Conservation (phyloP, 208 protist species). For the Trypanosoma conorhini region DNA sequence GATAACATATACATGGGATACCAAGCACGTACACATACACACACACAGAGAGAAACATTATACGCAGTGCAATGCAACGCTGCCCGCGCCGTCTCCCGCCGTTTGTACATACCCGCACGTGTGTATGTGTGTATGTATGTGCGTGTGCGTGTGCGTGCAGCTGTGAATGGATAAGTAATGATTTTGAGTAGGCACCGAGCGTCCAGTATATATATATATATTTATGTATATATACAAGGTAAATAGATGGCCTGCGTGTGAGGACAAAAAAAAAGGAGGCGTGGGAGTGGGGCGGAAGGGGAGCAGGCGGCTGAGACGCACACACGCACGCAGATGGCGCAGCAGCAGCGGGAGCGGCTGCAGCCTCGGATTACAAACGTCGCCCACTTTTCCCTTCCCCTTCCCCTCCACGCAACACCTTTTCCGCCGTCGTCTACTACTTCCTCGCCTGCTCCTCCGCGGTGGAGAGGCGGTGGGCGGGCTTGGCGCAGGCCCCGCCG, state of each 20-base stretch:
- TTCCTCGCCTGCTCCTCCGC: no score
- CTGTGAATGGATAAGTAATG: background rate
- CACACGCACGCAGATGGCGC: no score
- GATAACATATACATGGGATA: background rate
- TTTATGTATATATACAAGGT: background rate
- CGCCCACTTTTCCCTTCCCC: background rate
- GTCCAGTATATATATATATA: no score
- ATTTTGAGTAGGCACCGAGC: background rate
- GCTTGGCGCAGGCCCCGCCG: no score
- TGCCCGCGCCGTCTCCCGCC: no score
- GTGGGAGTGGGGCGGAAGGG: background rate
- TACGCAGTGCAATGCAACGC: no score
- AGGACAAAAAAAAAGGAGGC: conserved; percentile 3
- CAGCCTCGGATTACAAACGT: no score
- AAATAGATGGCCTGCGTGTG: background rate
- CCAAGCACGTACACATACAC: no score
- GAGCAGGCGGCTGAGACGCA: background rate
- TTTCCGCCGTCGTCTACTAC: background rate
- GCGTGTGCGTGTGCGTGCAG: background rate
- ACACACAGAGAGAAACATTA: no score
- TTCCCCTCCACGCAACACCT: background rate
- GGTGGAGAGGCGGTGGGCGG: no score
- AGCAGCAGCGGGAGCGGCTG: no score
- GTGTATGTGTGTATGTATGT: conserved; percentile 12
- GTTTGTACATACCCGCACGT: background rate